Conservation (phyloP, 1,139 yeast genomes). For the Geotrichum reessii region DNA sequence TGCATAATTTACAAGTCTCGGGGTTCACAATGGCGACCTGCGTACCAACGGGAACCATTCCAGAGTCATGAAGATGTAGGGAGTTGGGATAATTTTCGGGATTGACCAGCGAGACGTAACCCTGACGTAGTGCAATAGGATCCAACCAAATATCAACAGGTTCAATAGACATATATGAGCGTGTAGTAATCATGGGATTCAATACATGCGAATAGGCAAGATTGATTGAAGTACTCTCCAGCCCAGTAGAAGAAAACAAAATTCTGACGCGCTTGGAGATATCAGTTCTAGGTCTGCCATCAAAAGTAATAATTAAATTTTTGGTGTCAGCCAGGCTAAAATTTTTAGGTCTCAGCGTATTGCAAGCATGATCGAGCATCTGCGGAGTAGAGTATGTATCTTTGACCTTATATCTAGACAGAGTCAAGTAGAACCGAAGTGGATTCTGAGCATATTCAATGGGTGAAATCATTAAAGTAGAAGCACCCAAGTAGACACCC, state of each 20-base stretch:
- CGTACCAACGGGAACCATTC: conserved; percentile 92
- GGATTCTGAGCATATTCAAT: conserved; percentile 76
- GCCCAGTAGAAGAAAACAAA: conserved; percentile 58
- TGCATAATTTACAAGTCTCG: conserved; percentile 72
- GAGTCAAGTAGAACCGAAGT: conserved; percentile 59
- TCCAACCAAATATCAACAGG: conserved; percentile 85
- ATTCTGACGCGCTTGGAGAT: conserved; percentile 50
- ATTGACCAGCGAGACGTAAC: conserved; percentile 73
- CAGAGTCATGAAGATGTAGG: conserved; percentile 83
- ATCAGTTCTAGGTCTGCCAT: conserved; percentile 65
- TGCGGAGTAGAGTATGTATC: conserved; percentile 84
- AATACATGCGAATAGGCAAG: conserved; percentile 72
- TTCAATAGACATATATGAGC: conserved; percentile 84
- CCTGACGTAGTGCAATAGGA: conserved; percentile 82
- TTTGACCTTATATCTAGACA: conserved; percentile 74
- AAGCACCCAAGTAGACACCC: conserved; percentile 81
- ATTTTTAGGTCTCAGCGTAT: conserved; percentile 58
- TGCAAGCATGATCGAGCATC: conserved; percentile 72
- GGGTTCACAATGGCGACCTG: conserved; percentile 95
- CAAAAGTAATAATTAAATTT: conserved; percentile 79
- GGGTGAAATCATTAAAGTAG: conserved; percentile 77
- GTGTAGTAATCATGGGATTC: conserved; percentile 77
- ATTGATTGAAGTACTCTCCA: conserved; percentile 67
- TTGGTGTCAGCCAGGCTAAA: conserved; percentile 57
- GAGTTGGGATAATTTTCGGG: conserved; percentile 64